Conservation (phyloP, 257 asterid species). For the Plantago elongata region DNA sequence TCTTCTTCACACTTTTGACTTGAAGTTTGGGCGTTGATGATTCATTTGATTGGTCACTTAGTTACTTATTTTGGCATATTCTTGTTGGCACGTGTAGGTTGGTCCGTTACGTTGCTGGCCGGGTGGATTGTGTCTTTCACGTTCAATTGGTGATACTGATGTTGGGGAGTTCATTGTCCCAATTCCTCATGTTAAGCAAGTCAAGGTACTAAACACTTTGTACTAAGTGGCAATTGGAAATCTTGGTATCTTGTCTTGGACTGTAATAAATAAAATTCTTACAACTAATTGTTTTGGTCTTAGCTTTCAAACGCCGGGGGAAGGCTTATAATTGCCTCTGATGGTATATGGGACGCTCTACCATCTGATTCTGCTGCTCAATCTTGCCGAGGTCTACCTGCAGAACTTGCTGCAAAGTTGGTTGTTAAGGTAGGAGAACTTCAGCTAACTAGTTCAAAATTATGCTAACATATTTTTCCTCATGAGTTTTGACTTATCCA, state of each 20-base stretch:
- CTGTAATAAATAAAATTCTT: conserved; percentile 4
- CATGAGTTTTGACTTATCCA: neutral
- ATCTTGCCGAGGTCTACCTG: conserved; percentile 94
- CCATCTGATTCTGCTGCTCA: conserved; percentile 83
- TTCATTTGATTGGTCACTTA: neutral
- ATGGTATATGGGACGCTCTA: conserved; percentile 98
- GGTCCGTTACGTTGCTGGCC: conserved; percentile 99
- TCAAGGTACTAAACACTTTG: conserved; percentile 57
- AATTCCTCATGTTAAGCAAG: conserved; percentile 97
- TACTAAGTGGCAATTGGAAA: conserved; percentile 9
- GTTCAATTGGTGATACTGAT: conserved; percentile 97
- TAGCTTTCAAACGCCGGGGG: conserved; percentile 98
- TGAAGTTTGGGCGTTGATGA: neutral
- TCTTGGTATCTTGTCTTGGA: neutral
- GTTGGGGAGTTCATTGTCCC: conserved; percentile 97
- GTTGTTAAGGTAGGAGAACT: conserved; percentile 72
- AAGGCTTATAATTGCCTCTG: conserved; percentile 94
- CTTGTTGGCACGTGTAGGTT: conserved; percentile 49
- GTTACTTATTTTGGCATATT: conserved; percentile 1
- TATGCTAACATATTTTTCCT: neutral
- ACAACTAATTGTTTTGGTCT: conserved; percentile 7
- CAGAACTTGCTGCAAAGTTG: conserved; percentile 92
- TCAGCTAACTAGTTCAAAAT: too few relatives aligned
- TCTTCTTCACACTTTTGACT: neutral
- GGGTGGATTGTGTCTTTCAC: conserved; percentile 94